Percentiles rank a stretch among this genome's conserved stretches.
phyloP scores from a whole-genome alignment of 2,329 filamentous ascomycete genomes.

The Sclerotiophoma versabilis region DNA sequence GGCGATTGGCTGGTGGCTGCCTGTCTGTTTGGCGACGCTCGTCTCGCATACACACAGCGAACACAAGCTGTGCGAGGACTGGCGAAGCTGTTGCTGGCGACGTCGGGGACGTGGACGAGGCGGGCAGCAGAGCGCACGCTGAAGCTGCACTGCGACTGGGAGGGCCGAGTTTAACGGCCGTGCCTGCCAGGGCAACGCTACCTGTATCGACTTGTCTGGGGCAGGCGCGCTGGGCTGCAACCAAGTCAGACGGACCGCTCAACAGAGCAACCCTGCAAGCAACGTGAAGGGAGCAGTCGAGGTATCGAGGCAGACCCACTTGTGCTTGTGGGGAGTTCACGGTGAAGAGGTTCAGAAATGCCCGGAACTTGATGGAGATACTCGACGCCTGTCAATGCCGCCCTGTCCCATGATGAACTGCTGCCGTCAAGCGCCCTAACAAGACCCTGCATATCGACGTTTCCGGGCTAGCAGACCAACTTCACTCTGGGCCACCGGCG shows the following conservation, averaged over 20 bases:
- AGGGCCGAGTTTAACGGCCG: slow-evolving; percentile 16
- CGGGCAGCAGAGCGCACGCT: slow-evolving; percentile 7
- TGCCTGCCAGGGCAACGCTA: slow-evolving; percentile 26
- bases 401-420: slow-evolving; percentile 3
- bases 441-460: slow-evolving; percentile 14
- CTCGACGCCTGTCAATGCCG: not conserved
- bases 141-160: slow-evolving; percentile 22
- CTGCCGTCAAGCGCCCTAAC: slow-evolving; percentile 3
- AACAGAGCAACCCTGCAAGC: slow-evolving; percentile 11
- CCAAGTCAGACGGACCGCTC: not conserved
- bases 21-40: slow-evolving; percentile 31
- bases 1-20: slow-evolving; percentile 31
- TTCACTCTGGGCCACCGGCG: not conserved
- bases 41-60: slow-evolving; percentile 25
- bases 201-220: slow-evolving; percentile 12
- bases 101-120: slow-evolving; percentile 13
- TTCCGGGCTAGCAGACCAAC: slow-evolving; percentile 1
- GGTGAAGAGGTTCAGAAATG: not conserved
- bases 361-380: not conserved
- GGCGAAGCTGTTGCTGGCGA: slow-evolving; percentile 8
- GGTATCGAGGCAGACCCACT: slow-evolving; percentile 1
- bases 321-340: not conserved
- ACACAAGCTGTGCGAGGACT: slow-evolving; percentile 35
- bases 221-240: not conserved
- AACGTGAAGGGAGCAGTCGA: not conserved